phyloP scores from a whole-genome alignment of 1,139 yeast species.

The Candida tunisiensis region DNA sequence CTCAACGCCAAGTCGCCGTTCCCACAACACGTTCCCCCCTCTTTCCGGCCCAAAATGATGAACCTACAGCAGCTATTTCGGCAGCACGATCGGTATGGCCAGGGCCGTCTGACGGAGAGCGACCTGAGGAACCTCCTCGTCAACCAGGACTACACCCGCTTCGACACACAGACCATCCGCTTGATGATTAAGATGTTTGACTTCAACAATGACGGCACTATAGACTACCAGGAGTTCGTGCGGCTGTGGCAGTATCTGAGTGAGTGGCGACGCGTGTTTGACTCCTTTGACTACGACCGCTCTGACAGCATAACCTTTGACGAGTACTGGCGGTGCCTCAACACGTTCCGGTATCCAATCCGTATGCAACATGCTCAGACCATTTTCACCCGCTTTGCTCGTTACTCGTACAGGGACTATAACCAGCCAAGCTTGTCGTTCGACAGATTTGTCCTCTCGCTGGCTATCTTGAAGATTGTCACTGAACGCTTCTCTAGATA shows the following conservation, averaged over 20 bases:
- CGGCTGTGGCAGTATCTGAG: slow-evolving; percentile 56
- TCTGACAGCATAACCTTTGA: slow-evolving; percentile 50
- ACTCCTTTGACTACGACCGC: slow-evolving; percentile 42
- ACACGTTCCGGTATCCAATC: slow-evolving; percentile 53
- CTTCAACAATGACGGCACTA: slow-evolving; percentile 28
- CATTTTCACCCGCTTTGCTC: slow-evolving; percentile 43
- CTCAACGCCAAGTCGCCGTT: too few relatives aligned
- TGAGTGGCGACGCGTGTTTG: slow-evolving; percentile 55
- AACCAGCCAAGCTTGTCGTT: slow-evolving; percentile 47
- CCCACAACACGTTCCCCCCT: too few relatives aligned
- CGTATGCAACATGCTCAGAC: slow-evolving; percentile 31
- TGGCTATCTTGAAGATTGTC: slow-evolving; percentile 59
- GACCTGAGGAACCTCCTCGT: slow-evolving; percentile 48
- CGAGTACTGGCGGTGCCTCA: slow-evolving; percentile 50
- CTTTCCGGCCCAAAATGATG: too few relatives aligned
- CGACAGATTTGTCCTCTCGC: slow-evolving; percentile 68
- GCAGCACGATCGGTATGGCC: slow-evolving; percentile 34
- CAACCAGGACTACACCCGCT: slow-evolving; percentile 43
- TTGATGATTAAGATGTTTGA: slow-evolving; percentile 55
- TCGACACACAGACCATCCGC: slow-evolving; percentile 43
- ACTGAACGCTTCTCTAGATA: slow-evolving; percentile 68
- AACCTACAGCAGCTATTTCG: slow-evolving; percentile 36
- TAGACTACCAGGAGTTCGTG: slow-evolving; percentile 51
- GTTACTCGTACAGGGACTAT: slow-evolving; percentile 30
- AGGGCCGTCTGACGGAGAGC: slow-evolving; percentile 39